These are phyloP conservation scores for Carpinus fangiana DNA, from an alignment of 306 rosid genomes.

Conservation along the genomic window DNA sequence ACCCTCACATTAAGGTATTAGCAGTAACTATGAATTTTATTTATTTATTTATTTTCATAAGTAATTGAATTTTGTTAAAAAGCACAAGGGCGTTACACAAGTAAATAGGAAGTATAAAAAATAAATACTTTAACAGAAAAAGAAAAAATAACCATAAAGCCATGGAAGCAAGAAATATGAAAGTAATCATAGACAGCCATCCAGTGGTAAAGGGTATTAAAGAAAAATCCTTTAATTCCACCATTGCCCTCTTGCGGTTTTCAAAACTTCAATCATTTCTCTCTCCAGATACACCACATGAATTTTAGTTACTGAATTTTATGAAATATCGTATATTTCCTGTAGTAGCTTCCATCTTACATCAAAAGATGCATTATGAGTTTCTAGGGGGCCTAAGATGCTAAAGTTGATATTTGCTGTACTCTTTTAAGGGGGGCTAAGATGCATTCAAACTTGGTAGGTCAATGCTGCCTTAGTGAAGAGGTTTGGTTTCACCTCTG, in stretches of 20 bases:
- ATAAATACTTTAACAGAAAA: no score
- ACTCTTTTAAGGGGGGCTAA: not conserved
- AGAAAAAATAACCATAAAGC: no score
- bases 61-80: no score
- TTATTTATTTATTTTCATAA: not conserved
- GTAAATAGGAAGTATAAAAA: no score
- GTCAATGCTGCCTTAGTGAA: not conserved
- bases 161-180: no score
- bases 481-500: not conserved
- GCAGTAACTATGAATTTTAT: not conserved
- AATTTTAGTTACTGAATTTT: not conserved
- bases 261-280: no score
- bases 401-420: not conserved
- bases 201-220: no score
- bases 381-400: not conserved
- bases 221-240: no score
- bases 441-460: not conserved
- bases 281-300: no score
- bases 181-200: no score
- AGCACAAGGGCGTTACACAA: no score
- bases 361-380: not conserved
- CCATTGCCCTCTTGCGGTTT: no score
- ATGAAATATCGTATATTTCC: not conserved
- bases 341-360: not conserved
- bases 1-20: slow-evolving; percentile 83